phyloP scores from a whole-genome alignment of 1,284 basidiomycete species.

The Bjerkandera adusta region DNA sequence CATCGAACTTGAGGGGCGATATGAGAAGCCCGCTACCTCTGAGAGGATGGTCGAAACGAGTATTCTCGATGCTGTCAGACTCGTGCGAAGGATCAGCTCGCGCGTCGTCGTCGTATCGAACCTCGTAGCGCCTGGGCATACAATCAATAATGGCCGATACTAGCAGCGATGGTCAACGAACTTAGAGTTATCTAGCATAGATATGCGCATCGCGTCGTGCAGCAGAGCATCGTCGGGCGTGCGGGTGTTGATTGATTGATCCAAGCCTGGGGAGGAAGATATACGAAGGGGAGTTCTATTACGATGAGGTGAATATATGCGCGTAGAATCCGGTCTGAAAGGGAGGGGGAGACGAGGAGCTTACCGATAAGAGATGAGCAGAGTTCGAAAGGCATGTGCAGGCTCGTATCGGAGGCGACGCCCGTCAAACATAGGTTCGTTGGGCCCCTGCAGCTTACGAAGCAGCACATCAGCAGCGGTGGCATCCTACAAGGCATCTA shows the following conservation, averaged over 20 bases:
- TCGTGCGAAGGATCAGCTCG: too few species aligned
- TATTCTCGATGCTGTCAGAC: too few species aligned
- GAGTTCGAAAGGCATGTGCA: slow-evolving; percentile 71
- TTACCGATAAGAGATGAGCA: slow-evolving; percentile 73
- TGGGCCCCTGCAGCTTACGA: slow-evolving; percentile 49
- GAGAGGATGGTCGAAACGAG: slow-evolving; percentile 29
- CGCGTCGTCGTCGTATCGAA: slow-evolving; percentile 60
- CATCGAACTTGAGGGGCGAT: slow-evolving; percentile 55
- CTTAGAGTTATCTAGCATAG: slow-evolving; percentile 43
- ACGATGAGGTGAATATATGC: not conserved
- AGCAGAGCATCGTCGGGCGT: not conserved
- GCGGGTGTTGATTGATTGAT: slow-evolving; percentile 2
- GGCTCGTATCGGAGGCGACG: slow-evolving; percentile 70
- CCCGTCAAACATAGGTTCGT: slow-evolving; percentile 63
- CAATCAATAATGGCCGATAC: not conserved
- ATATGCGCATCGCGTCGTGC: slow-evolving; percentile 50
- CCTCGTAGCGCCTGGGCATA: slow-evolving; percentile 43
- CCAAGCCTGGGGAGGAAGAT: slow-evolving; percentile 11
- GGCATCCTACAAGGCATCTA: slow-evolving; percentile 43
- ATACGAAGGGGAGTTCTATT: slow-evolving; percentile 1
- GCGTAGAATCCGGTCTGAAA: not conserved
- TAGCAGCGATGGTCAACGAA: slow-evolving; percentile 22
- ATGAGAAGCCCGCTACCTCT: slow-evolving; percentile 43
- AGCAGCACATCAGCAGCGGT: slow-evolving; percentile 57
- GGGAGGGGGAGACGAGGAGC: slow-evolving; percentile 13